Evolutionary conservation across 139 green algal species (phyloP).

Genomic region (Closterium sp.): DNA sequence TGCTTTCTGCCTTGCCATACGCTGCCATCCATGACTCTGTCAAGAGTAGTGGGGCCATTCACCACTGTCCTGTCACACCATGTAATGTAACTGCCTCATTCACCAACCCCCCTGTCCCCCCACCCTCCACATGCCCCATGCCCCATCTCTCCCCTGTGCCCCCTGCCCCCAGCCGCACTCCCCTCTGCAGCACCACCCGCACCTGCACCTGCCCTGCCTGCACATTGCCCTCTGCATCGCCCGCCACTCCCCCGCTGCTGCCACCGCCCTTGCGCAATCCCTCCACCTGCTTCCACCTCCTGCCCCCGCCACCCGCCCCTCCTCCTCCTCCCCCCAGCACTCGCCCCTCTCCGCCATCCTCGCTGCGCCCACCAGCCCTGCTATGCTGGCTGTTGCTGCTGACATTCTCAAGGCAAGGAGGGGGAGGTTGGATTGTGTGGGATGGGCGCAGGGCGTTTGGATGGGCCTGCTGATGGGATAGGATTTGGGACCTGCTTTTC

Average conservation of each 20-base stretch:
- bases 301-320: background rate
- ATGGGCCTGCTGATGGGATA: too few species aligned
- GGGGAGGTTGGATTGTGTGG: too few species aligned
- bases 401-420: background rate
- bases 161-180: background rate
- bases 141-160: background rate
- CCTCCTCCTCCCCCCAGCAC: background rate
- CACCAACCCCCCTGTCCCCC: background rate
- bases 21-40: background rate
- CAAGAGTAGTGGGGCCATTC: background rate
- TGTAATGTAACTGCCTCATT: background rate
- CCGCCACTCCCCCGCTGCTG: slow-evolving; percentile 30
- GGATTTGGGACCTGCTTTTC: too few species aligned
- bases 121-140: background rate
- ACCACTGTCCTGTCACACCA: background rate
- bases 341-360: background rate
- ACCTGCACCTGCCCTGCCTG: slow-evolving; percentile 11
- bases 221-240: slow-evolving; percentile 17
- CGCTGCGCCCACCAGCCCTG: background rate
- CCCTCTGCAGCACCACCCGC: background rate
- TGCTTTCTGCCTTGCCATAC: background rate
- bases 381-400: too few species aligned
- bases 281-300: slow-evolving; percentile 13
- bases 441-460: background rate
- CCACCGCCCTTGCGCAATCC: slow-evolving; percentile 16